Evolutionary conservation across 2,329 filamentous ascomycete genomes (phyloP), one percentile per base, ranked within the genome.

Genomic region (Colletotrichum sp.): DNA sequence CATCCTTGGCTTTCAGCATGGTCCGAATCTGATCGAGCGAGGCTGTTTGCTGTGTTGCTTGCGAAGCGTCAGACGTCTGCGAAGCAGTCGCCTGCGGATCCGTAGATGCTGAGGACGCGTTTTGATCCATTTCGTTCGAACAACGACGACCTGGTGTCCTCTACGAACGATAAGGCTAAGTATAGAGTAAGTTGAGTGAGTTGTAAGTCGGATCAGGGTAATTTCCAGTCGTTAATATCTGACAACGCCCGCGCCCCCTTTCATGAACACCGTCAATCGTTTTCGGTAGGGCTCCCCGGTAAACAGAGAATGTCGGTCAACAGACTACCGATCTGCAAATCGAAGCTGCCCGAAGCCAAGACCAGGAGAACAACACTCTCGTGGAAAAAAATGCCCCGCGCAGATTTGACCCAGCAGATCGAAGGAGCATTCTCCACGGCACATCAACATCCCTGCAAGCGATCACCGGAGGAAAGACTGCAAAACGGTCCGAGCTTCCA

Each of bases 1-100:
- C 93, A 80, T 94, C 89, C 76, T 91, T 92, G 70, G 90, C 84
- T 70, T 86, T 85, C 39, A 95, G 87, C 4, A 94, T 87, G 2
- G 85, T 80, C 78, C 90, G 86, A 69, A 93, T 89, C 79, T 90
- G 90, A 67, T 88, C 83, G 68, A 91, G 85, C 71, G 71, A 80
- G 82, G 49, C 71, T 34, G 65, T 66, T 59, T 59, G 65, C 34
- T 71, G 73, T 8, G 73, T 68, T 9, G 55, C 55, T 70, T 71
- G 75, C 8, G 52, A 27, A 36, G 22, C 52, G 22, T 75, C 71
- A 29, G 71, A 39, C 11, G 29, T 39, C 32, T 73, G 68, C 16
- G 63, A 52, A 12, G 66, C 16, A 25, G 39, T 15, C 25, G 29
- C 19, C 32, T 71, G 39, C 34, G 74, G 57, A 27, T 25, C 69